Evolutionary conservation across 768 basidiomycete species (phyloP).

Genomic region (Astraeus odoratus): DNA sequence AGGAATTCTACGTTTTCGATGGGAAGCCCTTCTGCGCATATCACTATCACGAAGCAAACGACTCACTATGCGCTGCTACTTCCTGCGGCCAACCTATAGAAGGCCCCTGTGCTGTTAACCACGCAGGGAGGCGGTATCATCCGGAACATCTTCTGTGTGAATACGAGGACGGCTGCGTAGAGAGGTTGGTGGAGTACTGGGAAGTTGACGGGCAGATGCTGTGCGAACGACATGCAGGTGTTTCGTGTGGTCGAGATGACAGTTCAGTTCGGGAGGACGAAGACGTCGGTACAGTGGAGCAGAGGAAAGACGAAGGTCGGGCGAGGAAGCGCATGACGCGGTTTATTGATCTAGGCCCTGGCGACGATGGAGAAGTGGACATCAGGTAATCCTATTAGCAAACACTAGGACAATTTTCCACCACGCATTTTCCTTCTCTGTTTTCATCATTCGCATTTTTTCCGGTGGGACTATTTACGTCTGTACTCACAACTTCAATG

Average conservation of each 20-base stretch:
- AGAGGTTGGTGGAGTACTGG: conserved; percentile 76
- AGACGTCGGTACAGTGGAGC: conserved; percentile 4
- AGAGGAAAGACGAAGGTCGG: conserved; percentile 31
- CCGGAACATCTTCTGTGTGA: conserved; percentile 87
- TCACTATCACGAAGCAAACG: conserved; percentile 90
- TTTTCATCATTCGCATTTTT: conserved; percentile 5
- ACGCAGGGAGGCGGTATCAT: conserved; percentile 76
- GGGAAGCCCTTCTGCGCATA: conserved; percentile 88
- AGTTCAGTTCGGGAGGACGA: conserved; percentile 17
- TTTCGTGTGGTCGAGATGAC: conserved; percentile 19
- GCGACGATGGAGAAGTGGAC: conserved; percentile 22
- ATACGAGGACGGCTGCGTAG: conserved; percentile 46
- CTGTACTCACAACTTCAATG: conserved; percentile 14
- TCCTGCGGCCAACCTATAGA: conserved; percentile 86
- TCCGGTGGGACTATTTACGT: conserved; percentile 12
- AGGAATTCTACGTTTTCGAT: conserved; percentile 85
- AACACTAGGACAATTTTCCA: conserved; percentile 4
- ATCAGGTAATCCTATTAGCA: conserved; percentile 25
- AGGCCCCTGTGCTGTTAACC: conserved; percentile 86
- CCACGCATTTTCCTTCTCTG: background rate
- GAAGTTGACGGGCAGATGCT: conserved; percentile 81
- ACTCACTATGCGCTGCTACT: conserved; percentile 76
- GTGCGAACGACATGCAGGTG: conserved; percentile 72
- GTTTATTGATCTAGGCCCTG: conserved; percentile 62
- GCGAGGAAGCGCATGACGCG: conserved; percentile 75